These are phyloP conservation scores for Hawksworthiomyces lignivorus DNA, from an alignment of 2,329 filamentous ascomycete species.

Conservation along the genomic window DNA sequence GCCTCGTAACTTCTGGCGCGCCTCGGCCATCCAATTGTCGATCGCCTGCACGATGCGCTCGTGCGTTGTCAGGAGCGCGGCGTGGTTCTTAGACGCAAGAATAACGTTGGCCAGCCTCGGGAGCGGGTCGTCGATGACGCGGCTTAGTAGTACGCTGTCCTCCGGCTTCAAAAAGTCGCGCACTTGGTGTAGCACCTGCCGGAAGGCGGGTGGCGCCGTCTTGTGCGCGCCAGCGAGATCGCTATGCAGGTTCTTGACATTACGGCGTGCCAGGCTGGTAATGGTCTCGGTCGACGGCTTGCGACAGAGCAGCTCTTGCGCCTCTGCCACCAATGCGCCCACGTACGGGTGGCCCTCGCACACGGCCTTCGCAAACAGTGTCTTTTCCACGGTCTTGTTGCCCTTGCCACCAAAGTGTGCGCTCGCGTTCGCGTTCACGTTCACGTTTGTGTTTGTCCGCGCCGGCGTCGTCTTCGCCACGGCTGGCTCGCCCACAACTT, in stretches of 20 bases:
- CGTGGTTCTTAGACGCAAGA: neutral
- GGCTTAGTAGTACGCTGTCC: neutral
- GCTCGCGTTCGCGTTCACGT: no score
- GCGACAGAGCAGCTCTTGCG: neutral
- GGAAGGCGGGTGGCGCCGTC: neutral
- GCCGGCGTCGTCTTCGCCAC: no score
- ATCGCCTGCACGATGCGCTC: neutral
- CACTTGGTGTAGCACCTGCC: neutral
- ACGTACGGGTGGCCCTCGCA: neutral
- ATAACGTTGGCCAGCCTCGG: neutral
- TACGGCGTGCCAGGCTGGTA: neutral
- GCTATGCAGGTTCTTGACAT: neutral
- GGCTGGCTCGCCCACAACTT: no score
- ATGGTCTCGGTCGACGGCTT: neutral
- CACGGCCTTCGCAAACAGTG: neutral
- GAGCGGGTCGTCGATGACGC: neutral
- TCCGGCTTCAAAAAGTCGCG: neutral
- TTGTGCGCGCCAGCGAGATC: neutral
- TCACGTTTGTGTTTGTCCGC: no score
- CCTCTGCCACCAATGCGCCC: neutral
- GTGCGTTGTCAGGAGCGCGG: neutral
- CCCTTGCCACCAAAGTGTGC: no score
- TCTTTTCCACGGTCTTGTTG: neutral
- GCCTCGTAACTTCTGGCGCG: no score
- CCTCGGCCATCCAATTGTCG: neutral